Conservation (phyloP, 306 rosid species). For the Trifolium fragiferum region DNA sequence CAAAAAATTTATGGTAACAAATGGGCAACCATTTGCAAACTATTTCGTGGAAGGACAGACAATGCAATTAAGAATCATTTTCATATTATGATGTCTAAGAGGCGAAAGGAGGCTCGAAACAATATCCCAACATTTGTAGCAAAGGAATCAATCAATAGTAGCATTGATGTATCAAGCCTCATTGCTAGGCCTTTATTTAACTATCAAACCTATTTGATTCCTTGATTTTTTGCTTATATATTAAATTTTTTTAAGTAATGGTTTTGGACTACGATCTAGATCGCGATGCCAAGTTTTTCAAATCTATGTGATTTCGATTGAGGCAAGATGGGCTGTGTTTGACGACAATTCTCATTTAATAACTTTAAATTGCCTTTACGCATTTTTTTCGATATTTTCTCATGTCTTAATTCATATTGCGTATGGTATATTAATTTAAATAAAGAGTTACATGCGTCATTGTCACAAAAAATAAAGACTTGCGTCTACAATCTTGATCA, state of each 20-base stretch:
- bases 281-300: not conserved
- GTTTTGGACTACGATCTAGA: not conserved
- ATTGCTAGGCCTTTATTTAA: constrained; percentile 24
- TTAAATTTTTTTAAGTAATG: too few relatives aligned
- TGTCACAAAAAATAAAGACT: too few relatives aligned
- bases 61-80: constrained; percentile 88
- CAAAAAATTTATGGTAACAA: constrained; percentile 72
- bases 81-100: constrained; percentile 83
- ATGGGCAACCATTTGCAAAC: constrained; percentile 78
- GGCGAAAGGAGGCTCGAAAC: constrained; percentile 57
- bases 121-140: constrained; percentile 40
- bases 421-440: too few relatives aligned
- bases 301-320: not conserved
- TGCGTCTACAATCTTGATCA: too few relatives aligned
- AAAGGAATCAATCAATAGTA: constrained; percentile 60
- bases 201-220: constrained; percentile 4
- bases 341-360: not conserved
- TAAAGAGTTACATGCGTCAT: too few relatives aligned
- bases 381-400: too few relatives aligned
- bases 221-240: not conserved
- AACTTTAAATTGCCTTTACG: not conserved
- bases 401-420: not conserved
- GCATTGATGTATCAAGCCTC: constrained; percentile 61
- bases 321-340: too few relatives aligned
- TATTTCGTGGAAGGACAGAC: constrained; percentile 84